Conservation (phyloP, 345 rosid genomes). For the Reutealis trisperma region DNA sequence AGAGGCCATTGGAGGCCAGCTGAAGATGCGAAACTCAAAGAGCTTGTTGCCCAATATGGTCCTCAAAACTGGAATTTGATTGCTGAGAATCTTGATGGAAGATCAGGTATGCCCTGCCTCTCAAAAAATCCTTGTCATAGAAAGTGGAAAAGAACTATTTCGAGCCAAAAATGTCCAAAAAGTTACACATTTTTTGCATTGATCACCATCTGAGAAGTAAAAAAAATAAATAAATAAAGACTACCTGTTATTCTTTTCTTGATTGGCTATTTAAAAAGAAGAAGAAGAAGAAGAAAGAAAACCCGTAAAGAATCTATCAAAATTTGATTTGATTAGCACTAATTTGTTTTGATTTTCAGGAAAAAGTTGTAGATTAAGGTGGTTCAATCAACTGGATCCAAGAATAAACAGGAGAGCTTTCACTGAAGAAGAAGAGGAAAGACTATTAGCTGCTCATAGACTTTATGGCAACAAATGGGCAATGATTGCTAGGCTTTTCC, state of each 20-base stretch:
- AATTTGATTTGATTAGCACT: background rate
- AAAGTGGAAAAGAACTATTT: background rate
- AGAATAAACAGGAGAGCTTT: constrained; percentile 80
- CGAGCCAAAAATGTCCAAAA: background rate
- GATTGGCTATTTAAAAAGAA: background rate
- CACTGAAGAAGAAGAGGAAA: constrained; percentile 80
- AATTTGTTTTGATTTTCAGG: constrained; percentile 44
- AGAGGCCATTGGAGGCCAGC: constrained; percentile 97
- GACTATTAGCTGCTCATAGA: constrained; percentile 64
- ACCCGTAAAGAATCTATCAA: no score
- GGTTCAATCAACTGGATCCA: constrained; percentile 96
- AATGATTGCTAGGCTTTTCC: constrained; percentile 77
- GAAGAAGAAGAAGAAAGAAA: no score
- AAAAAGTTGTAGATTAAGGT: constrained; percentile 92
- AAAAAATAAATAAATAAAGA: no score
- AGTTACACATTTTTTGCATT: background rate
- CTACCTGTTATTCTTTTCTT: background rate
- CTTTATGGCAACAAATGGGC: constrained; percentile 94
- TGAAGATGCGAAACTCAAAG: constrained; percentile 81
- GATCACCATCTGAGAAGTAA: background rate
- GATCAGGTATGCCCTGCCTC: constrained; percentile 61
- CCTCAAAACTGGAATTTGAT: constrained; percentile 98
- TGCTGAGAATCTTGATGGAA: constrained; percentile 79
- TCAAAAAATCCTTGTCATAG: background rate
- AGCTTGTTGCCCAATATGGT: constrained; percentile 71